A percentile compares a stretch with the other conserved stretches of the same genome.
phyloP scores from a whole-genome alignment of 306 rosid species.

The Dryas octopetala region DNA sequence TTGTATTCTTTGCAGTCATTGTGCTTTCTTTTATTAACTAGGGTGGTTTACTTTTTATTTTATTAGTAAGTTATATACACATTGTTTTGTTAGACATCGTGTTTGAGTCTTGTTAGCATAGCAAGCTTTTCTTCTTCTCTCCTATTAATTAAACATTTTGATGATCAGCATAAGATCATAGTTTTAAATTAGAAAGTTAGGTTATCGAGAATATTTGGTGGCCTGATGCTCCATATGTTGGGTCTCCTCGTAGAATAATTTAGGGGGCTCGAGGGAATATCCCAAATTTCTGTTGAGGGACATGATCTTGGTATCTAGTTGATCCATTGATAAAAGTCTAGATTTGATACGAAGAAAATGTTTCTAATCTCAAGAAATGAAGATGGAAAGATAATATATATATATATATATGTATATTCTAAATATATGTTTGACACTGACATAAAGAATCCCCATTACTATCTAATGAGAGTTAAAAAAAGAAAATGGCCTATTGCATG shows the following conservation, averaged over 20 bases:
- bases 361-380: not conserved
- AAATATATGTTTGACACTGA: too few relatives aligned
- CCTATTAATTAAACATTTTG: not conserved
- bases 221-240: not conserved
- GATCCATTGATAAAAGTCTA: not conserved
- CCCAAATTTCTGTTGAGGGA: not conserved
- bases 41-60: not conserved
- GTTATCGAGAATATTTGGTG: not conserved
- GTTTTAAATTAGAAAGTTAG: not conserved
- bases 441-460: too few relatives aligned
- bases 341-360: not conserved
- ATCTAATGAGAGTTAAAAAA: too few relatives aligned
- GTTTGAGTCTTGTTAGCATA: not conserved
- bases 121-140: not conserved
- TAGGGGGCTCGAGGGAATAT: not conserved
- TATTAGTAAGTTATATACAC: not conserved
- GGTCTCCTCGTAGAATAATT: not conserved
- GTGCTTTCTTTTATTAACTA: not conserved
- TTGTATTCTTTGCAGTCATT: slow-evolving; percentile 3
- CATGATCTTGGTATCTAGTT: not conserved
- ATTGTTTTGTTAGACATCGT: not conserved
- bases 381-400: not conserved
- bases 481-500: too few relatives aligned
- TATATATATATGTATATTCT: too few relatives aligned
- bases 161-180: not conserved